Percentiles rank a stretch among this genome's conserved stretches.
phyloP scores from a whole-genome alignment of 1,284 basidiomycete genomes.

The Puccinia triticina region DNA sequence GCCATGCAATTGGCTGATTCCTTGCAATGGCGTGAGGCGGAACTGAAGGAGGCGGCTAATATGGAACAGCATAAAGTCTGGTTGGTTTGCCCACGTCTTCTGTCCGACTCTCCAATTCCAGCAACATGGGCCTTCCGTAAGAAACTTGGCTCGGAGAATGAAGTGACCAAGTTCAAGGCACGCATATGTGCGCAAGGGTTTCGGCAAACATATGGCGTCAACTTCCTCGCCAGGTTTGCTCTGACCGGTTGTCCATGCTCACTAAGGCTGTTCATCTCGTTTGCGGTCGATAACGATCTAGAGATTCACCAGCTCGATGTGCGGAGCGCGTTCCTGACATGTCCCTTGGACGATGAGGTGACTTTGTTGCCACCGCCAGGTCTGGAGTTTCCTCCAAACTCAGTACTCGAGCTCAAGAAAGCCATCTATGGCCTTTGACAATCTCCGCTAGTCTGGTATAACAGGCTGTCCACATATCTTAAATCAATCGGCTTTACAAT shows the following conservation, averaged over 20 bases:
- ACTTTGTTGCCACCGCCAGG: not conserved
- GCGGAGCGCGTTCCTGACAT: not conserved
- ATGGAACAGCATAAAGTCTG: not conserved
- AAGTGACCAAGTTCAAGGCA: not conserved
- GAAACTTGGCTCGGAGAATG: not conserved
- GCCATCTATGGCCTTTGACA: conserved; percentile 16
- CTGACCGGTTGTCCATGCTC: not conserved
- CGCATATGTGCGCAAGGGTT: not conserved
- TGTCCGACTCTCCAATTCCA: not conserved
- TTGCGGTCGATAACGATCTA: not conserved
- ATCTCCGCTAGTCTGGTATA: conserved; percentile 6
- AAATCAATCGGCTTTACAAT: not conserved
- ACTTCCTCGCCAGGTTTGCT: not conserved
- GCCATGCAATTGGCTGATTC: not conserved
- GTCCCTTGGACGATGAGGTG: not conserved
- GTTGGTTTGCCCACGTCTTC: not conserved
- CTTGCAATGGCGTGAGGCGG: not conserved
- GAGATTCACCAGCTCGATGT: conserved; percentile 4
- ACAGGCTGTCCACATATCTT: not conserved
- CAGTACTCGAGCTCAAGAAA: not conserved
- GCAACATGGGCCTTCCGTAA: not conserved
- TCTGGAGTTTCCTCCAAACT: not conserved
- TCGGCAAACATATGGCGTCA: not conserved
- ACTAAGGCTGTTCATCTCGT: not conserved
- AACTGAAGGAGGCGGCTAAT: not conserved